Conservation (phyloP, 345 rosid species). For the Xanthoceras sorbifolium region DNA sequence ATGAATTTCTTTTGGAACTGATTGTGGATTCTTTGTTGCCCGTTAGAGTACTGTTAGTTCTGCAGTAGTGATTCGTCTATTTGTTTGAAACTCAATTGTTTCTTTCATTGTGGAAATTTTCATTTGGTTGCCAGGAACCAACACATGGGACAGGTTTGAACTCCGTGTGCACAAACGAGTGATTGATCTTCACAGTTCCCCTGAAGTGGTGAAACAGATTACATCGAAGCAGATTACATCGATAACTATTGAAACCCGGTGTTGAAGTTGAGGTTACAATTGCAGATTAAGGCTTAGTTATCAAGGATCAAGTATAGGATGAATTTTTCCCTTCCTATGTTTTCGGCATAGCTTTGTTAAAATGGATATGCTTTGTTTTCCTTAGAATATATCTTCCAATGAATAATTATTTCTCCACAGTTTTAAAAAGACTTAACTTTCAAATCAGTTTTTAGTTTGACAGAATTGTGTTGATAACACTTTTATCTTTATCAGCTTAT, state of each 20-base stretch:
- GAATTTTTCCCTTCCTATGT: neutral
- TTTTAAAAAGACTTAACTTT: neutral
- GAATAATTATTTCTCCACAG: slow-evolving; percentile 2
- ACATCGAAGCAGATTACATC: slow-evolving; percentile 75
- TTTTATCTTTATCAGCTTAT: neutral
- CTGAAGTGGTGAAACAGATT: slow-evolving; percentile 65
- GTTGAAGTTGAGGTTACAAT: slow-evolving; percentile 67
- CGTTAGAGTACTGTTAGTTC: neutral
- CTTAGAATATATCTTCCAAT: neutral
- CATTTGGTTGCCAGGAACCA: slow-evolving; percentile 44
- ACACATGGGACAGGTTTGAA: slow-evolving; percentile 67
- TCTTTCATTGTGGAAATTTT: neutral
- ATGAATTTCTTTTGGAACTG: neutral
- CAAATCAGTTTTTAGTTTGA: neutral
- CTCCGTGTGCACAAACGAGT: slow-evolving; percentile 62
- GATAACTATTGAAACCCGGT: slow-evolving; percentile 65
- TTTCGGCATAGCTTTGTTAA: neutral
- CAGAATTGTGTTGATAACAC: neutral
- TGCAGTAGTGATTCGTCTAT: neutral
- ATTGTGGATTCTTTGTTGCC: neutral
- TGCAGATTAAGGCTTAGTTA: slow-evolving; percentile 29
- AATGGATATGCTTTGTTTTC: neutral
- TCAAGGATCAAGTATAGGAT: neutral
- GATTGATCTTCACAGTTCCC: slow-evolving; percentile 64
- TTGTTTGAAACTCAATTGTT: neutral